Evolutionary conservation across 257 asterid genomes (phyloP), one percentile per base, ranked within the genome.

Genomic region (Hygrophila difformis): DNA sequence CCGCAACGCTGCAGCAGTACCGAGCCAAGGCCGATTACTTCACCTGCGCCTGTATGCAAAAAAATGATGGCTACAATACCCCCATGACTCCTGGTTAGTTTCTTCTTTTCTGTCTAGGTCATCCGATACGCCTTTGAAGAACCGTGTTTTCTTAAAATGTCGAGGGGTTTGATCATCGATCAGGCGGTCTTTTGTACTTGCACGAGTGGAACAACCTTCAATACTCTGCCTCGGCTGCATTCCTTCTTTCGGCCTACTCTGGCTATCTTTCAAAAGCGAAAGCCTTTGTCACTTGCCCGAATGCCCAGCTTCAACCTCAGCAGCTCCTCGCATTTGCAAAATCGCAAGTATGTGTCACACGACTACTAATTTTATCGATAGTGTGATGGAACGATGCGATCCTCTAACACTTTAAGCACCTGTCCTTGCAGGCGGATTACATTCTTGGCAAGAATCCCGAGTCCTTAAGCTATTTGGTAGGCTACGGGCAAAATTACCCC

Each of bases 131-230:
- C n/a, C n/a, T n/a, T n/a, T n/a, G n/a, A n/a, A n/a, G n/a, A n/a
- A n/a, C n/a, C 12, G 29, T 6, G 5, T 36, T 31, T 24, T 18
- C 10, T 8, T 26, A 5, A 43, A 10, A 9, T 11, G 2, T 9
- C 3, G 12, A 9, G 10, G 2, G 12, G 10, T 5, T 5, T 33
- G 37, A 5, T 33, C 12, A 3, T 55, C 56, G 29, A 53, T 55
- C 28, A 82, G 97, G 93, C 1, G 95, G 97, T 22, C 72, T 87
- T 28, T 23, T 81, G 6, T 78, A 81, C 26, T 18, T 72, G 10
- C 80, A 61, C 1, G 78, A 81, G 31, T 87, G 95, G 97, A 87
- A 87, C 78, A 87, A 84, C 39, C 50, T 87, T 57, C 97, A 87
- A 58, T 87, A 84, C 36, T 58, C 79, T 12, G 68, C 92, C 57